phyloP scores from a whole-genome alignment of 768 basidiomycete species.

The Leccinum arenicola region DNA sequence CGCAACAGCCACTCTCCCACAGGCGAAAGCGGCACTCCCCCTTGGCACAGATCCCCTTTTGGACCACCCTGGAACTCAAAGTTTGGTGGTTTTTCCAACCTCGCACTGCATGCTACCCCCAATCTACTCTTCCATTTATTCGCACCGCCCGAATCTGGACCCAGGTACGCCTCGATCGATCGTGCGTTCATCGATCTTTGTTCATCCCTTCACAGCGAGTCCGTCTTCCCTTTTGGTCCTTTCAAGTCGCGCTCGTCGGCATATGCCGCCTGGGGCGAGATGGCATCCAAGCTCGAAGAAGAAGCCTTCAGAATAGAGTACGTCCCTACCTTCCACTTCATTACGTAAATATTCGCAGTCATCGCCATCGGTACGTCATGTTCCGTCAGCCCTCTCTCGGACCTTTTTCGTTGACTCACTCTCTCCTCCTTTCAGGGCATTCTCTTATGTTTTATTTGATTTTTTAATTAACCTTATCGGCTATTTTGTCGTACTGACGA shows the following conservation, averaged over 20 bases:
- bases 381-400: not conserved
- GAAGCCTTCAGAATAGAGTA: conserved; percentile 81
- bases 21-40: conserved; percentile 22
- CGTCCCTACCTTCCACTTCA: conserved; percentile 39
- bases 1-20: conserved; percentile 30
- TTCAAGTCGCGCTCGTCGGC: conserved; percentile 41
- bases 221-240: conserved; percentile 28
- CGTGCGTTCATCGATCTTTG: conserved; percentile 14
- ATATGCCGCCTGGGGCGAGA: conserved; percentile 73
- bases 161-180: conserved; percentile 32
- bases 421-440: conserved; percentile 17
- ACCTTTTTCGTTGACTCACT: not conserved
- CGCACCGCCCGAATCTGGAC: conserved; percentile 64
- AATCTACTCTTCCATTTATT: conserved; percentile 73
- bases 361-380: conserved; percentile 26
- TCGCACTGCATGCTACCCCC: conserved; percentile 58
- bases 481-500: conserved; percentile 11
- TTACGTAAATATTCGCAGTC: conserved; percentile 29
- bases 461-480: conserved; percentile 30
- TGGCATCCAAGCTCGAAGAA: conserved; percentile 67
- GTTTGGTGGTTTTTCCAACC: conserved; percentile 40
- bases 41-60: conserved; percentile 29
- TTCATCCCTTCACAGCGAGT: conserved; percentile 36
- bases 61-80: conserved; percentile 30
- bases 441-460: conserved; percentile 25